A percentile compares a stretch with the other conserved stretches of the same genome.
Evolutionary conservation across 2,329 filamentous ascomycete genomes (phyloP).

Genomic region (Aspergillus oerlinghausenensis): DNA sequence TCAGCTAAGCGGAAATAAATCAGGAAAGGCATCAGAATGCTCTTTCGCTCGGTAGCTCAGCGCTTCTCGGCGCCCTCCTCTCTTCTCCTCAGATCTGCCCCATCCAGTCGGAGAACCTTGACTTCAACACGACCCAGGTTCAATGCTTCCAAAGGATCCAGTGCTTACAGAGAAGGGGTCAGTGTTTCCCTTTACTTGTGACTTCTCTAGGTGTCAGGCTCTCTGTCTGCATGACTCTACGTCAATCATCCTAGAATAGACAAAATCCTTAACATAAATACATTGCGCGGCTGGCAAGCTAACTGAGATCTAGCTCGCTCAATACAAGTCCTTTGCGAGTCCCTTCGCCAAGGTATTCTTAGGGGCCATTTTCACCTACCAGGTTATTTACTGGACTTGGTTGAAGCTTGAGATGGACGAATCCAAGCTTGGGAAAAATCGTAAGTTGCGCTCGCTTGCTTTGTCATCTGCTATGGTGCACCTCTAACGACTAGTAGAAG

Average conservation of each 20-base stretch:
- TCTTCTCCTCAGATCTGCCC: neutral
- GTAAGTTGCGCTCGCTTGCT: slow-evolving; percentile 19
- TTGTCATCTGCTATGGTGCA: neutral
- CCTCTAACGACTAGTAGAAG: slow-evolving; percentile 21
- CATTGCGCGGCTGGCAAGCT: neutral
- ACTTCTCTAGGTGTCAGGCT: neutral
- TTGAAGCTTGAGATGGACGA: slow-evolving; percentile 45
- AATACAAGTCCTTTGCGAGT: slow-evolving; percentile 37
- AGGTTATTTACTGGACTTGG: slow-evolving; percentile 47
- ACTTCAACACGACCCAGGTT: slow-evolving; percentile 7
- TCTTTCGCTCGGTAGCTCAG: neutral
- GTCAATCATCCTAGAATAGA: neutral
- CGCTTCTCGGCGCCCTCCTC: neutral
- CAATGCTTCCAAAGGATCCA: slow-evolving; percentile 5
- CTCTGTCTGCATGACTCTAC: neutral
- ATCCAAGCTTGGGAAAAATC: slow-evolving; percentile 38
- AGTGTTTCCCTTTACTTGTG: slow-evolving; percentile 3
- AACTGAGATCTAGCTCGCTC: slow-evolving; percentile 28
- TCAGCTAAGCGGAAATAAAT: neutral
- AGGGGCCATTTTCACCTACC: slow-evolving; percentile 46
- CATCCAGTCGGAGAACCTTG: slow-evolving; percentile 9
- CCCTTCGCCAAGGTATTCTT: slow-evolving; percentile 47
- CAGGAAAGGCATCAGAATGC: slow-evolving; percentile 1
- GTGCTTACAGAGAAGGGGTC: slow-evolving; percentile 28
- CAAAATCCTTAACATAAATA: neutral